Percentiles rank a stretch among this genome's conserved stretches.
Evolutionary conservation across 495 filamentous ascomycete species (phyloP).

Genomic region (Pyrenula massariospora): DNA sequence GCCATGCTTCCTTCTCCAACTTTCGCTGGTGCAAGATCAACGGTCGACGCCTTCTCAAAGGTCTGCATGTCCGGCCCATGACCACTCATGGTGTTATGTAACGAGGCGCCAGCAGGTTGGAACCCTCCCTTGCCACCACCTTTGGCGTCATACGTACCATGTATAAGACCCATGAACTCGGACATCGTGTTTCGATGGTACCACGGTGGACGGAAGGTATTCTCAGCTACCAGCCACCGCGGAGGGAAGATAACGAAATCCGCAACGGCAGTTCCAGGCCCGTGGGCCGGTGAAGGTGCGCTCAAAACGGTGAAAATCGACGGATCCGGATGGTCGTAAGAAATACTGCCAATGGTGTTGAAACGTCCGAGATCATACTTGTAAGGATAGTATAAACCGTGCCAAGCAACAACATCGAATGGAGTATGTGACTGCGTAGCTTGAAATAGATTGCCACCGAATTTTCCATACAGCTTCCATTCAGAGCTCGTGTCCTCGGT

Average conservation of each 20-base stretch:
- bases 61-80: constrained; percentile 48
- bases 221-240: constrained; percentile 65
- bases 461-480: constrained; percentile 49
- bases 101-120: constrained; percentile 47
- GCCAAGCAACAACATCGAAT: constrained; percentile 62
- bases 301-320: constrained; percentile 75
- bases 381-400: constrained; percentile 64
- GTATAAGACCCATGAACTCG: constrained; percentile 39
- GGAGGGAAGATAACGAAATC: constrained; percentile 82
- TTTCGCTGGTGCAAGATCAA: constrained; percentile 43
- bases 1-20: constrained; percentile 53
- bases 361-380: constrained; percentile 81
- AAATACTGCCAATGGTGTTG: constrained; percentile 62
- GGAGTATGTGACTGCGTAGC: constrained; percentile 49
- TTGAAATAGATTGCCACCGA: constrained; percentile 50
- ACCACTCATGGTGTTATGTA: constrained; percentile 54
- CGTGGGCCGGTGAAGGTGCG: constrained; percentile 43
- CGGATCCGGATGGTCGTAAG: constrained; percentile 72
- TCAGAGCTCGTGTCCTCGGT: constrained; percentile 14
- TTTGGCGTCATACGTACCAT: constrained; percentile 59
- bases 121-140: constrained; percentile 43
- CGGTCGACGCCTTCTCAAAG: constrained; percentile 47
- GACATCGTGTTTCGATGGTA: constrained; percentile 80
- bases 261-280: constrained; percentile 57
- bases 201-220: constrained; percentile 75